These are phyloP conservation scores for Comarum palustre DNA, from an alignment of 306 rosid genomes.

Conservation along the genomic window DNA sequence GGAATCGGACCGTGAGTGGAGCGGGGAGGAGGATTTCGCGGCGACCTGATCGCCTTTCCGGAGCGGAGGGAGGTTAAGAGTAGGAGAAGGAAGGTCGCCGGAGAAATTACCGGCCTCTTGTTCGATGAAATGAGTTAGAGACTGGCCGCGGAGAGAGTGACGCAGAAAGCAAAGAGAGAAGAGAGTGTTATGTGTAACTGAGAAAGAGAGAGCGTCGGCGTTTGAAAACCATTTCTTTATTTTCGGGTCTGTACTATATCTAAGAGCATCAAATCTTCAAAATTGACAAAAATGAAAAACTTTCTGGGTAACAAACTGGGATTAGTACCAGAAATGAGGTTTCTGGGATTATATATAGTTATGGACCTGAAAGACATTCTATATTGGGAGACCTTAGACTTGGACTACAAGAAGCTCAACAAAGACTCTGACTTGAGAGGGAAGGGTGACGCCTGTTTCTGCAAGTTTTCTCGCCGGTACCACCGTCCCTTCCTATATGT, in stretches of 20 bases:
- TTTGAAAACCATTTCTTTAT: background rate
- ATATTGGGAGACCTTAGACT: background rate
- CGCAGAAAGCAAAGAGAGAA: constrained; percentile 19
- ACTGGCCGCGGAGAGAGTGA: constrained; percentile 58
- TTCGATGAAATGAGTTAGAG: constrained; percentile 55
- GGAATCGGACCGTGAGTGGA: constrained; percentile 44
- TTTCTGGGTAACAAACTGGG: background rate
- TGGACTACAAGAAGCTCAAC: background rate
- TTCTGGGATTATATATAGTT: background rate
- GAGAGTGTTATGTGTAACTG: constrained; percentile 5
- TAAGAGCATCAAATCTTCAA: background rate
- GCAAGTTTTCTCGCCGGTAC: constrained; percentile 15
- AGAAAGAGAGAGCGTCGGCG: background rate
- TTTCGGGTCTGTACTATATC: background rate
- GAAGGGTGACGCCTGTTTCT: constrained; percentile 27
- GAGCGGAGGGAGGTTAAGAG: constrained; percentile 44
- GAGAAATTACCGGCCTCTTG: constrained; percentile 33
- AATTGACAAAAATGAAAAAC: background rate
- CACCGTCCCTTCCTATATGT: constrained; percentile 27
- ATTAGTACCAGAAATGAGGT: background rate
- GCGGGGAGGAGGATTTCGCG: constrained; percentile 28
- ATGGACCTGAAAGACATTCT: background rate
- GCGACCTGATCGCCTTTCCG: constrained; percentile 35
- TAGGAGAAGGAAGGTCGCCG: constrained; percentile 34
- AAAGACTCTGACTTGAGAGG: background rate